These are phyloP conservation scores for Plantago major DNA, from an alignment of 257 asterid species.

Conservation along the genomic window DNA sequence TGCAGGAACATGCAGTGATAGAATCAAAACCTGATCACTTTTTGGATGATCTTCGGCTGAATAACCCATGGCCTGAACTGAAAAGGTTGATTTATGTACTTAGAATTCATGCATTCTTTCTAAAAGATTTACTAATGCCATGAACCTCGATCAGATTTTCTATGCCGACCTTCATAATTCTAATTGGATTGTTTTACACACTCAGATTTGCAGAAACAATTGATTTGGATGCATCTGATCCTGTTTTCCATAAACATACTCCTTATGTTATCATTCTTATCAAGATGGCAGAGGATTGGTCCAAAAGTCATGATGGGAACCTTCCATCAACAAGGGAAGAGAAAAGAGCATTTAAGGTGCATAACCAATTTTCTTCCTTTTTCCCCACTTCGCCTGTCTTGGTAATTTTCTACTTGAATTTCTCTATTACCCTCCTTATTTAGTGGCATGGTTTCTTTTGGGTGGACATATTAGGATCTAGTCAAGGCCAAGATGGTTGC, in stretches of 20 bases:
- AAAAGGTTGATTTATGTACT: conserved; percentile 45
- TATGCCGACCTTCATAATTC: conserved; percentile 13
- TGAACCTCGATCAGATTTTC: background rate
- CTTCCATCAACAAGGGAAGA: conserved; percentile 85
- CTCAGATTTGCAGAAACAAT: conserved; percentile 73
- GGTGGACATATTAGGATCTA: conserved; percentile 52
- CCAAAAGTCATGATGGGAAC: conserved; percentile 55
- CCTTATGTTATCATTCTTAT: conserved; percentile 87
- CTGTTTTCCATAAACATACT: conserved; percentile 74
- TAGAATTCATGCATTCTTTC: conserved; percentile 4
- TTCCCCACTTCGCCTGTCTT: background rate
- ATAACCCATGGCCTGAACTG: conserved; percentile 94
- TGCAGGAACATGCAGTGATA: conserved; percentile 90
- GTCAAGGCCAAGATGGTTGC: conserved; percentile 75
- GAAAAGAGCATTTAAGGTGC: conserved; percentile 78
- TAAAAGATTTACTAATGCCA: background rate
- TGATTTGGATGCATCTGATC: conserved; percentile 73
- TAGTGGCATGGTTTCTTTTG: conserved; percentile 28
- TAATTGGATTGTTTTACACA: conserved; percentile 18
- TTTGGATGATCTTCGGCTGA: conserved; percentile 86
- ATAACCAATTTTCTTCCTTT: conserved; percentile 4
- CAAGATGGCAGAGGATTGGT: conserved; percentile 80
- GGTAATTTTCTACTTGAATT: too few relatives aligned
- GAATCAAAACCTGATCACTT: conserved; percentile 98
- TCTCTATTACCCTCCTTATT: conserved; percentile 10